phyloP scores from a whole-genome alignment of 2,329 filamentous ascomycete genomes.

The Mycosphaerella sp. region DNA sequence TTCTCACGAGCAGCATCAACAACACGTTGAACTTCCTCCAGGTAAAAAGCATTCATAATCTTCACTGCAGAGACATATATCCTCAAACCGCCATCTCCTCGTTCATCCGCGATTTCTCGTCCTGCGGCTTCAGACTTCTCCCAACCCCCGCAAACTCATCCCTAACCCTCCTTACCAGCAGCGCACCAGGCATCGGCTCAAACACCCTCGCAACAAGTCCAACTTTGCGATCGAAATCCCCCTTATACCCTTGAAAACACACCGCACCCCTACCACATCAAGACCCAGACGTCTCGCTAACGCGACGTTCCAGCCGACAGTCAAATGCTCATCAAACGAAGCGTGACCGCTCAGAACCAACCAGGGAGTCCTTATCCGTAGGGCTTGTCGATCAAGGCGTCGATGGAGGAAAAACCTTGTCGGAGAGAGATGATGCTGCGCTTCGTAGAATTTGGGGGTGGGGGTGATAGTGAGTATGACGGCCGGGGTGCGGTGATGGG shows the following conservation, averaged over 20 bases:
- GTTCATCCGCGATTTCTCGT: neutral
- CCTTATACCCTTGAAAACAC: conserved; percentile 38
- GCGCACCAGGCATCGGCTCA: neutral
- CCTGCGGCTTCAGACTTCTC: conserved; percentile 11
- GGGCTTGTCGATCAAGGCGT: conserved; percentile 3
- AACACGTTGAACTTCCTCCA: conserved; percentile 35
- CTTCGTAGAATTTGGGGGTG: conserved; percentile 12
- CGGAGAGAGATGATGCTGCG: neutral
- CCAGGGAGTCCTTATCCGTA: neutral
- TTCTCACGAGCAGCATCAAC: conserved; percentile 30
- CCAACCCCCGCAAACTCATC: conserved; percentile 20
- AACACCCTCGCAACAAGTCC: conserved; percentile 33
- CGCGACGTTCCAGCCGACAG: conserved; percentile 36
- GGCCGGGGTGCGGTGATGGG: neutral
- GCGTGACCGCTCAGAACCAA: conserved; percentile 32
- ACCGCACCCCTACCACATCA: conserved; percentile 25
- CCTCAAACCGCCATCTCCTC: neutral
- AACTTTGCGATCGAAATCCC: conserved; percentile 35
- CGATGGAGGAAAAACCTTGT: conserved; percentile 13
- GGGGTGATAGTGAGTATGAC: conserved; percentile 15
- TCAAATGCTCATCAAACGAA: conserved; percentile 37
- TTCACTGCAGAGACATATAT: conserved; percentile 26
- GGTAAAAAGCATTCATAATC: conserved; percentile 40
- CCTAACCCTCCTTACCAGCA: conserved; percentile 22
- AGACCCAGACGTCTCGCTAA: conserved; percentile 34